Percentiles rank a stretch among this genome's conserved stretches.
Conservation (phyloP, 345 rosid species). For the Gossypium longicalyx region DNA sequence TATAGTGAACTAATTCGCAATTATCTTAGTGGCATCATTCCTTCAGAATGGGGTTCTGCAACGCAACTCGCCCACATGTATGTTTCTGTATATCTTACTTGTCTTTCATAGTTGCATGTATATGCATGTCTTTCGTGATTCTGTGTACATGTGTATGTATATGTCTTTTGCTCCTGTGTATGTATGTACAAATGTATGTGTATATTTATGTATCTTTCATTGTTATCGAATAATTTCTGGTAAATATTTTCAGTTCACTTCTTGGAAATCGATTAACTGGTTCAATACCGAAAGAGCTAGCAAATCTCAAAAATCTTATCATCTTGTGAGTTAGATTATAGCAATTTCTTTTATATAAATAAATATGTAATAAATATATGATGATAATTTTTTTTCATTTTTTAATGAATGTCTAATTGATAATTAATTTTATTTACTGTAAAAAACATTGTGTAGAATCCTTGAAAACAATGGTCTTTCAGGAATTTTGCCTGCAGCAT, state of each 20-base stretch:
- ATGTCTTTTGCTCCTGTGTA: background rate
- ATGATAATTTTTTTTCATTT: background rate
- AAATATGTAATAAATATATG: no score
- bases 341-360: background rate
- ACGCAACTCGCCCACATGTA: background rate
- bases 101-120: background rate
- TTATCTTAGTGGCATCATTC: background rate
- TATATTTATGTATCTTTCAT: no score
- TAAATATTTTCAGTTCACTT: conserved; percentile 28
- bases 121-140: background rate
- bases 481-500: conserved; percentile 37
- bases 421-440: background rate
- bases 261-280: conserved; percentile 47
- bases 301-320: conserved; percentile 34
- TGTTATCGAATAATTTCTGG: no score
- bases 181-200: no score
- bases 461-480: conserved; percentile 40
- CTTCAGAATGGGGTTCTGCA: background rate
- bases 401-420: background rate
- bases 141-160: no score
- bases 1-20: conserved; percentile 1
- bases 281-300: conserved; percentile 44
- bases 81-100: background rate
- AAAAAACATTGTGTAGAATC: conserved; percentile 2
- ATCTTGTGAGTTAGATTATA: conserved; percentile 34